These are phyloP conservation scores for Vanrija humicola DNA, from an alignment of 1,284 basidiomycete genomes.

Conservation along the genomic window DNA sequence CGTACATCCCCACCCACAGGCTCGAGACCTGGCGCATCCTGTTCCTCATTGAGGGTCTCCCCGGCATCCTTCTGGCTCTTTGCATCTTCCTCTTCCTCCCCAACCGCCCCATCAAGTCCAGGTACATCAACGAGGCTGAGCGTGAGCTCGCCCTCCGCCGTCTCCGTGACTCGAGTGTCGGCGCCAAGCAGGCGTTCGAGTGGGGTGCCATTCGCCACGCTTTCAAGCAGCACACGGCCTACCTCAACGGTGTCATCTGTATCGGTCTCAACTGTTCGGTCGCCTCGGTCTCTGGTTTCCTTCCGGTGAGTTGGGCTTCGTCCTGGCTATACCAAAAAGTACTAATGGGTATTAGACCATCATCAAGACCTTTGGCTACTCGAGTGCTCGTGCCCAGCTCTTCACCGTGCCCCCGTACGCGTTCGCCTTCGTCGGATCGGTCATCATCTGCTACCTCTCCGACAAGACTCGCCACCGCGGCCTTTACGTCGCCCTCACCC, in stretches of 20 bases:
- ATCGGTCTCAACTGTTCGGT: constrained; percentile 64
- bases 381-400: constrained; percentile 52
- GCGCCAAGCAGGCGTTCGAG: constrained; percentile 52
- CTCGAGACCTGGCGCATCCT: constrained; percentile 11
- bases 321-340: too few species aligned
- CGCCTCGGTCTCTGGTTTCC: constrained; percentile 72
- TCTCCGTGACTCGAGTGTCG: constrained; percentile 64
- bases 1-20: constrained; percentile 61
- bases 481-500: constrained; percentile 42
- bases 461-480: constrained; percentile 69
- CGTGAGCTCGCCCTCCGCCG: constrained; percentile 59
- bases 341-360: too few species aligned
- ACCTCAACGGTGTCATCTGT: constrained; percentile 58
- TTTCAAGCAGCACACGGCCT: constrained; percentile 57
- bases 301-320: too few species aligned
- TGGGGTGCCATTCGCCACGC: constrained; percentile 52
- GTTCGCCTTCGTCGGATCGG: constrained; percentile 61
- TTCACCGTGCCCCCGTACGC: constrained; percentile 73
- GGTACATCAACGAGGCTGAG: constrained; percentile 63
- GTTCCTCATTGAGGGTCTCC: constrained; percentile 6
- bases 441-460: constrained; percentile 59
- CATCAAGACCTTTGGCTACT: constrained; percentile 57
- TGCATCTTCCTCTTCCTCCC: constrained; percentile 62
- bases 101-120: constrained; percentile 66
- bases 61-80: constrained; percentile 57